These are phyloP conservation scores for Diplosphaera chodatii DNA, from an alignment of 139 green algal species.

Conservation along the genomic window DNA sequence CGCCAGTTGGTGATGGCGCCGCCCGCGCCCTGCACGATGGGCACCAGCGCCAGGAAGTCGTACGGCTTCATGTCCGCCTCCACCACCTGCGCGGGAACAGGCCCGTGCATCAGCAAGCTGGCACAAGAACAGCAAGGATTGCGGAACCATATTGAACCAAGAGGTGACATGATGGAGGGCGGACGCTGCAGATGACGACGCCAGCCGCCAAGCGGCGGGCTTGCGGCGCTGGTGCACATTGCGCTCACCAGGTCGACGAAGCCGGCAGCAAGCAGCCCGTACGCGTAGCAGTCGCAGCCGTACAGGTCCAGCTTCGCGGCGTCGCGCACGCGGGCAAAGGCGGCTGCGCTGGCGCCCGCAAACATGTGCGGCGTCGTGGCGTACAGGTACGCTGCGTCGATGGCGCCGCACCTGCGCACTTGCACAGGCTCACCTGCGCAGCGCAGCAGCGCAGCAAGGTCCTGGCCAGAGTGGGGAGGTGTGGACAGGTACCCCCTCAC, in stretches of 20 bases:
- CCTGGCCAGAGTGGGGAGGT: too few relatives aligned
- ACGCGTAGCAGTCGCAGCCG: slow-evolving; percentile 98
- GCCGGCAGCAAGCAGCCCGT: slow-evolving; percentile 87
- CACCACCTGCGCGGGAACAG: too few relatives aligned
- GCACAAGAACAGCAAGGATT: too few relatives aligned
- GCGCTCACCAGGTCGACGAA: slow-evolving; percentile 72
- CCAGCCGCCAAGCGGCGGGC: too few relatives aligned
- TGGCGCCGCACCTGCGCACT: slow-evolving; percentile 27
- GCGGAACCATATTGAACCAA: too few relatives aligned
- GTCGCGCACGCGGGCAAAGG: slow-evolving; percentile 70
- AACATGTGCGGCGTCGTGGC: slow-evolving; percentile 96
- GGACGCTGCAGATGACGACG: too few relatives aligned
- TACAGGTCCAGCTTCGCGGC: slow-evolving; percentile 75
- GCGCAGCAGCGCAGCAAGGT: too few relatives aligned
- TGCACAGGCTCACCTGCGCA: slow-evolving; percentile 21
- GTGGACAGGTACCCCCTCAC: too few relatives aligned
- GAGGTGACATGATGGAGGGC: too few relatives aligned
- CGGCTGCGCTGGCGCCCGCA: slow-evolving; percentile 32
- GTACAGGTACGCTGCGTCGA: slow-evolving; percentile 65
- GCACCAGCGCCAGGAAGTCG: slow-evolving; percentile 96
- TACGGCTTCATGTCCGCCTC: slow-evolving; percentile 96
- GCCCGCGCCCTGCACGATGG: slow-evolving; percentile 88
- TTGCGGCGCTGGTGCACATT: too few relatives aligned
- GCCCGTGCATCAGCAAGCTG: too few relatives aligned
- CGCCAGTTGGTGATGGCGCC: slow-evolving; percentile 91